A percentile compares a stretch with the other conserved stretches of the same genome.
Conservation (phyloP, 2,329 filamentous ascomycete genomes). For the Metarhizium guizhouense region DNA sequence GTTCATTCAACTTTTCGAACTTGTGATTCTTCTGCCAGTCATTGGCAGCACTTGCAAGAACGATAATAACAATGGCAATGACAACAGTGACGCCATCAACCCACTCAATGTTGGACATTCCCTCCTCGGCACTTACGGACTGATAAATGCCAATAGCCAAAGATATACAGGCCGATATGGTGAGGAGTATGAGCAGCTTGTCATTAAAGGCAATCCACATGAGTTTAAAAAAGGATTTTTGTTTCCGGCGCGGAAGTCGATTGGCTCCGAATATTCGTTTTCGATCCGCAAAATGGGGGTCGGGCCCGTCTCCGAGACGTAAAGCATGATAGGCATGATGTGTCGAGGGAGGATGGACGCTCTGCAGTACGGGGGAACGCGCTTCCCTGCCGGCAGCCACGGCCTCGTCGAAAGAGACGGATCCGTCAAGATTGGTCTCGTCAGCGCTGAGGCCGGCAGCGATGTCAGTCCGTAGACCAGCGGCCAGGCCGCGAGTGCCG, state of each 20-base stretch:
- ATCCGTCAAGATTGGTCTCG: constrained; percentile 35
- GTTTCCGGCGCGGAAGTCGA: constrained; percentile 44
- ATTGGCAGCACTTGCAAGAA: constrained; percentile 67
- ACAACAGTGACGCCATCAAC: constrained; percentile 76
- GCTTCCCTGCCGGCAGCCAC: constrained; percentile 25
- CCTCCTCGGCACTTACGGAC: constrained; percentile 46
- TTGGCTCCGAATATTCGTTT: constrained; percentile 64
- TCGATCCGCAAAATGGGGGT: constrained; percentile 40
- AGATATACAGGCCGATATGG: constrained; percentile 63
- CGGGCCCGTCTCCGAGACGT: constrained; percentile 17
- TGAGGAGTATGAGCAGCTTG: constrained; percentile 66
- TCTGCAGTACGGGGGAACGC: constrained; percentile 17
- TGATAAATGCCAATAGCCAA: constrained; percentile 68
- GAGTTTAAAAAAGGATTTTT: constrained; percentile 60
- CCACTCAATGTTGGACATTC: constrained; percentile 59
- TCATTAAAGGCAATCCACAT: constrained; percentile 75
- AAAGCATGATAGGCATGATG: constrained; percentile 18
- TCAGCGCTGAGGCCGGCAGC: constrained; percentile 39
- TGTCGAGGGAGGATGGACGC: constrained; percentile 10
- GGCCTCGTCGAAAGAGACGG: constrained; percentile 41
- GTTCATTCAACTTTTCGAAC: constrained; percentile 71
- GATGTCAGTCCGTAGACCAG: constrained; percentile 39
- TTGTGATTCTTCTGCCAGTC: constrained; percentile 78
- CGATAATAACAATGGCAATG: constrained; percentile 66
- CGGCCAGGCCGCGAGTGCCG: constrained; percentile 42